Base-by-base conservation (phyloP, 2,329 filamentous ascomycete genomes). In the Chaetomiaceae sp. region DNA sequence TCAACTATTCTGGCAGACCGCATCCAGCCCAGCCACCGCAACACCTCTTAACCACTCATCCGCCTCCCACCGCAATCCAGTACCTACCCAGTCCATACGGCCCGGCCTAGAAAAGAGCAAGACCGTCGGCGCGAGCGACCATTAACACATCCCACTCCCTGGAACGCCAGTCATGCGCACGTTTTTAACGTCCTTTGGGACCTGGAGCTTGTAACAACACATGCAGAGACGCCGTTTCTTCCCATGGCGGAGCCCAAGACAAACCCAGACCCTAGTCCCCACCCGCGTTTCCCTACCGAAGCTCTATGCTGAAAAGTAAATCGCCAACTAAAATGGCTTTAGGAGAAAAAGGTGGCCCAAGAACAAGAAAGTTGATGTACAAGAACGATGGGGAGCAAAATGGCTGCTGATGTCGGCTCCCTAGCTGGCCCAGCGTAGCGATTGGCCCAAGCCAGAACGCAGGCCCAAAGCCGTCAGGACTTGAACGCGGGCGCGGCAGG, bases 91-190 rank as follows among this genome's bases (percentile, higher is more conserved):
- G n/a, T n/a, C n/a, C n/a, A n/a, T n/a, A n/a, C n/a, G n/a, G n/a
- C n/a, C n/a, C n/a, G n/a, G n/a, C n/a, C n/a, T n/a, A n/a, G n/a
- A n/a, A n/a, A n/a, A n/a, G n/a, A n/a, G n/a, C n/a, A 41, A 34
- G 39, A 29, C 37, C 32, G 32, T 33, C n/a, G n/a, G n/a, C n/a
- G n/a, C n/a, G n/a, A n/a, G n/a, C n/a, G n/a, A n/a, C n/a, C n/a
- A n/a, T n/a, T n/a, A n/a, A 30, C 24, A 14, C 42, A 32, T 45
- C 33, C 39, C 40, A 11, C 36, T 34, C 27, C 37, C 37, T 35
- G 34, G 42, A 53, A 55, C 53, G 53, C 53, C 53, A 49, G 50
- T 52, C 51, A 56, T 54, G 47, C 47, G 45, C 51, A 40, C 47
- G 42, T 53, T 49, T 40, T 45, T n/a, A n/a, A 49, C 44, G 42